These are phyloP conservation scores for Cladosporium sp. DNA, from an alignment of 2,329 filamentous ascomycete genomes.

Conservation along the genomic window DNA sequence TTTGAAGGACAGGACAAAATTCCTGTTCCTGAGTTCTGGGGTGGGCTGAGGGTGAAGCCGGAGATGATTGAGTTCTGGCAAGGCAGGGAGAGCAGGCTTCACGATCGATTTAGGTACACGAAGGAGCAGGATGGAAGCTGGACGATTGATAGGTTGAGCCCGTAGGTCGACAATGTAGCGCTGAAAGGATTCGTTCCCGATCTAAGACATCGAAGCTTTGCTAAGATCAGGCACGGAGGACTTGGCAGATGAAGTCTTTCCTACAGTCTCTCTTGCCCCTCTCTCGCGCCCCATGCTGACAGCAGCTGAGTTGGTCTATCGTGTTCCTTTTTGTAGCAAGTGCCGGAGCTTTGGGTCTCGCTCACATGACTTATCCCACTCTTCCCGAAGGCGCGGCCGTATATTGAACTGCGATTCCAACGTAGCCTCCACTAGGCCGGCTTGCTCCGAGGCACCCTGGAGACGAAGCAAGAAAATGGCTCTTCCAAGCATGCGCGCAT, in stretches of 20 bases:
- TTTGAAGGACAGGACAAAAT: conserved; percentile 75
- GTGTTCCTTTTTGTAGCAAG: too few species aligned
- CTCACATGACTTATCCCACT: too few species aligned
- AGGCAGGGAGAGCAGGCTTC: conserved; percentile 78
- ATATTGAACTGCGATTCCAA: neutral
- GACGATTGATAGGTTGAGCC: conserved; percentile 64
- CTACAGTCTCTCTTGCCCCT: too few species aligned
- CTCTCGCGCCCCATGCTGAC: too few species aligned
- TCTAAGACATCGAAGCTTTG: too few species aligned
- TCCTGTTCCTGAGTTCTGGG: conserved; percentile 91
- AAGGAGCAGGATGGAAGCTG: conserved; percentile 42
- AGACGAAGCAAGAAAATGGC: neutral
- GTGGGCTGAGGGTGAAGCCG: conserved; percentile 77
- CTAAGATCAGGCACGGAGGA: too few species aligned
- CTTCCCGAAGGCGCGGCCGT: neutral
- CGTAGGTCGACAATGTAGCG: conserved; percentile 36
- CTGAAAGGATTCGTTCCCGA: too few species aligned
- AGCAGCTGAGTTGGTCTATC: too few species aligned
- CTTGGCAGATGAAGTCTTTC: too few species aligned
- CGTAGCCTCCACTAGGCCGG: neutral
- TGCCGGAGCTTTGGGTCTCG: too few species aligned
- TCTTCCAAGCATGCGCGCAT: neutral
- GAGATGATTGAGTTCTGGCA: conserved; percentile 94
- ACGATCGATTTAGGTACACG: conserved; percentile 87
- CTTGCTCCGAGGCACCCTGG: neutral